phyloP scores from a whole-genome alignment of 345 rosid genomes.

The Gossypium raimondii region DNA sequence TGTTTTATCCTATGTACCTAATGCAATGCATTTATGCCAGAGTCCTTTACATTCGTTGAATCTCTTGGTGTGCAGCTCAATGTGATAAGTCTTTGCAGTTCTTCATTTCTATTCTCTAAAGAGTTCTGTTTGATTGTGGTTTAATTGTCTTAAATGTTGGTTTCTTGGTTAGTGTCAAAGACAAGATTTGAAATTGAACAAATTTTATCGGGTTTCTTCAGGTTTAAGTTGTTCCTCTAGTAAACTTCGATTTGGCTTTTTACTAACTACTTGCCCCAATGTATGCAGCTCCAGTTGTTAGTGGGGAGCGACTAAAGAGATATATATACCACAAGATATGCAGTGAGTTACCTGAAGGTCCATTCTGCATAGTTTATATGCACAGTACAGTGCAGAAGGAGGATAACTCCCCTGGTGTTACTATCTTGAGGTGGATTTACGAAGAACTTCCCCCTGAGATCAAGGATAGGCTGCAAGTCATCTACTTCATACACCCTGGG shows the following conservation, averaged over 20 bases:
- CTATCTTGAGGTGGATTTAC: conserved; percentile 90
- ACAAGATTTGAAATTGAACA: background rate
- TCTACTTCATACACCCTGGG: conserved; percentile 88
- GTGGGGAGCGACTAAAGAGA: conserved; percentile 75
- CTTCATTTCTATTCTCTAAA: background rate
- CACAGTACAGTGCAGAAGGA: conserved; percentile 82
- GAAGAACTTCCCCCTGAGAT: conserved; percentile 68
- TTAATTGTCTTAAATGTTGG: background rate
- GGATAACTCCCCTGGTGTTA: conserved; percentile 77
- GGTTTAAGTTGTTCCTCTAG: background rate
- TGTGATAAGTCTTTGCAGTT: background rate
- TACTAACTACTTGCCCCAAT: conserved; percentile 4
- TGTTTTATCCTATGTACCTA: background rate
- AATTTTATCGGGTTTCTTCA: background rate
- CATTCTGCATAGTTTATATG: conserved; percentile 76
- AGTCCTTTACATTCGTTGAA: background rate
- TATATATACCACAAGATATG: conserved; percentile 67
- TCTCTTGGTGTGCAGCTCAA: background rate
- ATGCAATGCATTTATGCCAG: background rate
- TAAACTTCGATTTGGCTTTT: background rate
- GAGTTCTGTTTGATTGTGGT: background rate
- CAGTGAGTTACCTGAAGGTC: conserved; percentile 74
- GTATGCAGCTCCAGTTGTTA: conserved; percentile 72
- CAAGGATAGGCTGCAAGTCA: conserved; percentile 74
- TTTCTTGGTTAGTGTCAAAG: background rate